Evolutionary conservation across 192 early-diverging fungal genomes (phyloP), one percentile per base, ranked within the genome.

Genomic region (Coemansia sp.): DNA sequence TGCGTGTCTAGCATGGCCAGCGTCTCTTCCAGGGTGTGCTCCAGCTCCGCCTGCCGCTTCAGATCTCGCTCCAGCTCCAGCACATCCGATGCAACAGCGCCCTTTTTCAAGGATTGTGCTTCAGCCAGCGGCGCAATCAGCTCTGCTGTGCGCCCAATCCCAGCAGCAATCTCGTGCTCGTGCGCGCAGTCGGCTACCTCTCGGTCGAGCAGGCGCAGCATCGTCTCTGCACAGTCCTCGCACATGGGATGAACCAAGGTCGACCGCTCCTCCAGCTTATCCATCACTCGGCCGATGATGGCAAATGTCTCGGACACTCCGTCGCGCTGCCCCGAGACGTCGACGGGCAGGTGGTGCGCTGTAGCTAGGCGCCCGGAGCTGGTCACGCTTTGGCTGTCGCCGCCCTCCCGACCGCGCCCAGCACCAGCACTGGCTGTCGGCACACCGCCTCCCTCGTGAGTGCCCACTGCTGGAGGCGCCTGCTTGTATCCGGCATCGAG

Each of bases 201-300:
- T 57, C 86, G 87, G 42, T 92, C 89, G 39, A 98, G 66, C 29
- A 83, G 77, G 10, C 90, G 84, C 47, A 88, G 42, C 57, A 96
- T 67, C 65, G 89, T 89, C 54, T 95, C 93, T 0, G 94, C 91
- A 65, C 97, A 98, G 51, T 94, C 94, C 63, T 92, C 87, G 71
- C 97, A 98, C 72, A 97, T 86, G 12, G 94, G 94, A 53, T 96
- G 93, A 47, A 86, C 86, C 14, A 93, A 77, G 47, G 86, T 86
- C 2, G 93, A 90, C 37, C 86, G 86, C n/a, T 86, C 82, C 0
- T 91, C 91, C 63, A 96, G 87, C 62, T 89, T 61, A 43, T 94
- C 92, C 79, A 93, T 94, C 41, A 98, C 64, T 29, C 87, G 84
- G 24, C 85, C 89, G 24, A 79, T 79, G 19, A 64, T 59, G 5